Conservation (phyloP, 345 rosid species). For the Populus nigra region DNA sequence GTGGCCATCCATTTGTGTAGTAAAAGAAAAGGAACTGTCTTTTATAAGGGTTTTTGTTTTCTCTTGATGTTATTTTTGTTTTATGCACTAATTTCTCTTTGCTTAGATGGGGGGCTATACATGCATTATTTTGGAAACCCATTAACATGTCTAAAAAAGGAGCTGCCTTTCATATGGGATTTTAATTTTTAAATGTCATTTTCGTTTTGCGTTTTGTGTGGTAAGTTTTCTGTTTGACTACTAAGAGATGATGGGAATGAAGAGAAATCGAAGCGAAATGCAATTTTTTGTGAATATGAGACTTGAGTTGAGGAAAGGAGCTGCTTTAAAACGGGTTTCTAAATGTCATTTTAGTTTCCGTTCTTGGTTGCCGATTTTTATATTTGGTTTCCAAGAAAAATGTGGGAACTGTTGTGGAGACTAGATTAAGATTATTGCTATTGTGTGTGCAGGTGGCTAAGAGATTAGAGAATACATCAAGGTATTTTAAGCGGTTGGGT, state of each 20-base stretch:
- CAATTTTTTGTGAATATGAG: neutral
- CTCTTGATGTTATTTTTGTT: neutral
- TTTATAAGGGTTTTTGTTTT: neutral
- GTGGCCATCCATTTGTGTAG: neutral
- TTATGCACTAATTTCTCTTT: neutral
- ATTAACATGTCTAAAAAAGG: neutral
- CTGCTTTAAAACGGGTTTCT: neutral
- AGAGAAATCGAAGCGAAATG: neutral
- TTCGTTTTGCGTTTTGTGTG: neutral
- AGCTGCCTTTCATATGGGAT: neutral
- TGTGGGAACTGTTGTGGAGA: neutral
- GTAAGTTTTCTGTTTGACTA: neutral
- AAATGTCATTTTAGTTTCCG: neutral
- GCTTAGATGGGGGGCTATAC: neutral
- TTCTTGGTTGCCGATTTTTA: neutral
- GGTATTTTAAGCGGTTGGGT: conserved; percentile 85
- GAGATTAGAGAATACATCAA: conserved; percentile 89
- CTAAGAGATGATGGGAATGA: neutral
- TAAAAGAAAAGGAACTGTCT: neutral
- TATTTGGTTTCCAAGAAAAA: neutral
- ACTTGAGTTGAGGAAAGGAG: neutral
- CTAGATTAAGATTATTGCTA: neutral
- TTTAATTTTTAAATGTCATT: neutral
- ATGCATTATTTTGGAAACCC: neutral
- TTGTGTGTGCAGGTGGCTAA: conserved; percentile 64